phyloP scores from a whole-genome alignment of 106 monocot species.

The Apostasia ramifera region DNA sequence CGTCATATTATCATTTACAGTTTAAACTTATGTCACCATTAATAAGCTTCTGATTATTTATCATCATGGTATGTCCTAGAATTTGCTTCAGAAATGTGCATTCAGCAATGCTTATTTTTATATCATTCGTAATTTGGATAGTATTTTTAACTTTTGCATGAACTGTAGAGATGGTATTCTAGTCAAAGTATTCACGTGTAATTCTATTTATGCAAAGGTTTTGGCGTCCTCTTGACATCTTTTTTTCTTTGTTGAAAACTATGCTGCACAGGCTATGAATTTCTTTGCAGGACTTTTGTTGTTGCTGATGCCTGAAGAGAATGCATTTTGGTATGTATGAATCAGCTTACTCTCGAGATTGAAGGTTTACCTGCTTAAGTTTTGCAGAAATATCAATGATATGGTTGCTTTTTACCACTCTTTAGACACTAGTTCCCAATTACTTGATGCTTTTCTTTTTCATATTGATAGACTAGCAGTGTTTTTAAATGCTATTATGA shows the following conservation, averaged over 20 bases:
- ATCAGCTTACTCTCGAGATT: not conserved
- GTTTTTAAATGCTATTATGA: not conserved
- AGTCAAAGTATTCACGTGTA: no score
- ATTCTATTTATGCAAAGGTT: not conserved
- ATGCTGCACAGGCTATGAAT: constrained; percentile 86
- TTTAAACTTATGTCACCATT: no score
- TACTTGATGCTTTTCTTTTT: not conserved
- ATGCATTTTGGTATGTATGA: constrained; percentile 92
- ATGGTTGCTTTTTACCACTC: no score
- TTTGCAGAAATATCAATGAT: not conserved
- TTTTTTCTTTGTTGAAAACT: constrained; percentile 1
- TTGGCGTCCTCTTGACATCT: not conserved
- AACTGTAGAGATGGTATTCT: no score
- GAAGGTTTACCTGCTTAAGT: not conserved
- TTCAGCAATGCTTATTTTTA: no score
- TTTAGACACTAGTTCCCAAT: not conserved
- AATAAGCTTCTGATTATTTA: no score
- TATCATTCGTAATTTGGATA: no score
- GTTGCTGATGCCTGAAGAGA: constrained; percentile 97
- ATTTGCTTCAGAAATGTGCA: no score
- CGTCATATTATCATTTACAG: no score
- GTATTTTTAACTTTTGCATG: no score
- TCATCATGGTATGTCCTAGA: no score
- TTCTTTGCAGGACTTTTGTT: constrained; percentile 91
- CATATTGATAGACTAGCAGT: no score